These are phyloP conservation scores for Canavalia gladiata DNA, from an alignment of 306 rosid species.

Conservation along the genomic window DNA sequence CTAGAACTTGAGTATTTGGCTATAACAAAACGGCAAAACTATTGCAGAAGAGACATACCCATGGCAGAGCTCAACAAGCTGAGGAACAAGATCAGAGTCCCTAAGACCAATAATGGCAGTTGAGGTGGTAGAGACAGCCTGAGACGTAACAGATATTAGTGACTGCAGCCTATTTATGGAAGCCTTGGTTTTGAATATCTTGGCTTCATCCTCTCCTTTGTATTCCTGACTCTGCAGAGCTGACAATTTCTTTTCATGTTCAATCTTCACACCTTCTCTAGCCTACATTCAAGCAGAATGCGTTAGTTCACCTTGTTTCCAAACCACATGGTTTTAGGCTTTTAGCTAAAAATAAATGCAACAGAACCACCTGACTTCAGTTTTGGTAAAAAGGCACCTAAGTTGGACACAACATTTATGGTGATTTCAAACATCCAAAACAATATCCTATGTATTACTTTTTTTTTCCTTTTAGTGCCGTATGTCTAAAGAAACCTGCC, in stretches of 20 bases:
- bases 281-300: conserved; percentile 61
- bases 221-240: conserved; percentile 86
- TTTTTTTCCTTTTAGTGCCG: conserved; percentile 8
- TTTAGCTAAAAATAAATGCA: conserved; percentile 52
- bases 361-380: conserved; percentile 41
- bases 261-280: conserved; percentile 95
- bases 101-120: conserved; percentile 79
- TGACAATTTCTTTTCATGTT: conserved; percentile 85
- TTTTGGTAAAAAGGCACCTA: conserved; percentile 38
- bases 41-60: conserved; percentile 66
- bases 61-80: conserved; percentile 91
- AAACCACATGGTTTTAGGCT: conserved; percentile 42
- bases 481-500: conserved; percentile 41
- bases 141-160: conserved; percentile 87
- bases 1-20: conserved; percentile 29
- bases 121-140: conserved; percentile 96
- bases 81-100: conserved; percentile 95
- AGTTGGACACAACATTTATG: conserved; percentile 29
- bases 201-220: conserved; percentile 91
- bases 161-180: conserved; percentile 88
- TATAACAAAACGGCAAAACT: conserved; percentile 38
- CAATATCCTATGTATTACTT: conserved; percentile 43
- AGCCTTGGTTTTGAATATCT: conserved; percentile 91
- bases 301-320: conserved; percentile 50
- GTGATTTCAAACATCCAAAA: conserved; percentile 37